phyloP scores from a whole-genome alignment of 2,329 filamentous ascomycete species.

The Fusarium dimerum region DNA sequence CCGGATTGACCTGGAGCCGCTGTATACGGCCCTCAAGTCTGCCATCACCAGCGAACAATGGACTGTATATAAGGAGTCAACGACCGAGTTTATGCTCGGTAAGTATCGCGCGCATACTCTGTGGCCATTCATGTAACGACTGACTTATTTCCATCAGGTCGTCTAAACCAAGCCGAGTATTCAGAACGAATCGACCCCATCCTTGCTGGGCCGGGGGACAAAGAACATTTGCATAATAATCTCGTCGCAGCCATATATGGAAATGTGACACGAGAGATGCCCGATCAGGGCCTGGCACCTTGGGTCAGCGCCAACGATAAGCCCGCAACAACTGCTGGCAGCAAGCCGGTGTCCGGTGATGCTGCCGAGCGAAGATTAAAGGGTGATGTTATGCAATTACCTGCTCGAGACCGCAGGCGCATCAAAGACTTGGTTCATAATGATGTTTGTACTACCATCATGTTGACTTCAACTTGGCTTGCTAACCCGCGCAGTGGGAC shows the following conservation, averaged over 20 bases:
- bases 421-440: conserved; percentile 66
- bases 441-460: conserved; percentile 49
- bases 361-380: conserved; percentile 66
- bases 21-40: conserved; percentile 63
- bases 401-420: conserved; percentile 64
- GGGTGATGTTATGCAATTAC: conserved; percentile 70
- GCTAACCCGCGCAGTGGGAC: conserved; percentile 47
- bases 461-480: background rate
- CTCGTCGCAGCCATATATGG: conserved; percentile 66
- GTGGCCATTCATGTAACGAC: conserved; percentile 11
- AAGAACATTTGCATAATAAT: conserved; percentile 67
- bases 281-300: conserved; percentile 65
- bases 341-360: conserved; percentile 65
- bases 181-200: conserved; percentile 61
- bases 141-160: conserved; percentile 47
- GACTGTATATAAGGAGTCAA: conserved; percentile 64
- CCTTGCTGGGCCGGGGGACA: conserved; percentile 59
- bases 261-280: conserved; percentile 70
- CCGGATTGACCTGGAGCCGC: conserved; percentile 67
- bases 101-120: conserved; percentile 14
- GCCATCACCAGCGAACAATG: conserved; percentile 63
- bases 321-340: conserved; percentile 55
- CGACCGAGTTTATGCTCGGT: conserved; percentile 65
- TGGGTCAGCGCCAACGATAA: conserved; percentile 75
- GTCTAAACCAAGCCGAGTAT: conserved; percentile 63